Evolutionary conservation across 805 yeast genomes (phyloP).

Genomic region (Candida railenensis): DNA sequence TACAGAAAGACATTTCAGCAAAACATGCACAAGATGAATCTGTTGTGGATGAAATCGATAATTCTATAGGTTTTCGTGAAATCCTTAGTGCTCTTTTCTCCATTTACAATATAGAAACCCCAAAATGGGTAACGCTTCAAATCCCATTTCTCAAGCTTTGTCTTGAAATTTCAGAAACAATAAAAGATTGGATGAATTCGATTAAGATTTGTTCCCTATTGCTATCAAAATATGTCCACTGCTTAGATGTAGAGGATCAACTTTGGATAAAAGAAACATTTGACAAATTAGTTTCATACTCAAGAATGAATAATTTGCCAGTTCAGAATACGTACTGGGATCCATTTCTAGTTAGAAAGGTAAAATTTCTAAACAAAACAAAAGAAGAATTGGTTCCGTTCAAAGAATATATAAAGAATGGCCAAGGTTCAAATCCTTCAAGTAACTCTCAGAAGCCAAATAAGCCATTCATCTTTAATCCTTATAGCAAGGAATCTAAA

Average conservation of each 20-base stretch:
- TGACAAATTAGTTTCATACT: slow-evolving; percentile 17
- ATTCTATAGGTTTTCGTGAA: slow-evolving; percentile 26
- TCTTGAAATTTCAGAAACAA: slow-evolving; percentile 50
- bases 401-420: slow-evolving; percentile 18
- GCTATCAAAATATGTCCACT: slow-evolving; percentile 53
- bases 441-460: slow-evolving; percentile 12
- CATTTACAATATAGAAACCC: neutral
- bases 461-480: slow-evolving; percentile 48
- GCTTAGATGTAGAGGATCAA: slow-evolving; percentile 62
- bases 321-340: slow-evolving; percentile 65
- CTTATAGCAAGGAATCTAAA: slow-evolving; percentile 30
- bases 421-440: slow-evolving; percentile 6
- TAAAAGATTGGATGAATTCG: slow-evolving; percentile 42
- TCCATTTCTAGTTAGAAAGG: slow-evolving; percentile 56
- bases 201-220: slow-evolving; percentile 50
- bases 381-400: slow-evolving; percentile 45
- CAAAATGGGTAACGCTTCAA: slow-evolving; percentile 56
- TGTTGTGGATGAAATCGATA: slow-evolving; percentile 9
- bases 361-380: slow-evolving; percentile 29
- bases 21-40: slow-evolving; percentile 8
- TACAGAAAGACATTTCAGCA: slow-evolving; percentile 1
- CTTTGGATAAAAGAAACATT: slow-evolving; percentile 33
- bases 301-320: slow-evolving; percentile 22
- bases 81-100: slow-evolving; percentile 50
- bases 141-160: slow-evolving; percentile 53